Percentiles rank a stretch among this genome's conserved stretches.
These are phyloP conservation scores for Globisporangium lucens DNA, from an alignment of 352 stramenopile genomes.

Conservation along the genomic window DNA sequence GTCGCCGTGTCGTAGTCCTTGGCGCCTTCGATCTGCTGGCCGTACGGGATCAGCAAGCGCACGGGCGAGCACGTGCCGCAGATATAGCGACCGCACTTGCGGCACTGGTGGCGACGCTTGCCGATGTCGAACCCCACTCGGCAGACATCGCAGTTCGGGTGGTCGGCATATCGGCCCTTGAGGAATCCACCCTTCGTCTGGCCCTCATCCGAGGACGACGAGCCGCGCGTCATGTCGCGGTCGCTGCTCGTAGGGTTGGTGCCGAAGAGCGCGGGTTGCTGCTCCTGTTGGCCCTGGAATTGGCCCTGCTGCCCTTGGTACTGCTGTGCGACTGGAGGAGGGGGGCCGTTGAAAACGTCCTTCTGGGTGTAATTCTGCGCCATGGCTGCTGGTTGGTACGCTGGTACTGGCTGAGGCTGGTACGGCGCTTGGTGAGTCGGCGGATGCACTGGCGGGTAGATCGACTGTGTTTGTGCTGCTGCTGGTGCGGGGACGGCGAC, in stretches of 20 bases:
- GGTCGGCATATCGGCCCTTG: conserved; percentile 45
- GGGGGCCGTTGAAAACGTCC: background rate
- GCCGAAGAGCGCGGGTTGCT: conserved; percentile 4
- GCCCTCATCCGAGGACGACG: conserved; percentile 13
- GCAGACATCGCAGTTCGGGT: conserved; percentile 70
- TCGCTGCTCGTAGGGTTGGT: background rate
- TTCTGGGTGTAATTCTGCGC: background rate
- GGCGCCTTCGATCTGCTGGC: conserved; percentile 23
- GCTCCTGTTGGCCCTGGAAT: background rate
- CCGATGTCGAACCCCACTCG: conserved; percentile 46
- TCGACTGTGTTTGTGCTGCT: background rate
- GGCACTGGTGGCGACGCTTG: conserved; percentile 58
- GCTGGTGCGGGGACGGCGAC: background rate
- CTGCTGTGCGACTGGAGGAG: background rate
- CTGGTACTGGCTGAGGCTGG: background rate
- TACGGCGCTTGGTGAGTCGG: background rate
- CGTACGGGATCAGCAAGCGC: conserved; percentile 28
- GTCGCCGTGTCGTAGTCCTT: conserved; percentile 28
- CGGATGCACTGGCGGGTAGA: no score
- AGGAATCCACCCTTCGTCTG: conserved; percentile 21
- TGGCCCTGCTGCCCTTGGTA: background rate
- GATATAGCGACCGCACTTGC: conserved; percentile 26
- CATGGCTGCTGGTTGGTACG: background rate
- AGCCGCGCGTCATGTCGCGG: conserved; percentile 2
- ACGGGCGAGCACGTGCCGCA: conserved; percentile 34